These are phyloP conservation scores for Jaltomata sinuosa DNA, from an alignment of 257 asterid genomes.

Conservation along the genomic window DNA sequence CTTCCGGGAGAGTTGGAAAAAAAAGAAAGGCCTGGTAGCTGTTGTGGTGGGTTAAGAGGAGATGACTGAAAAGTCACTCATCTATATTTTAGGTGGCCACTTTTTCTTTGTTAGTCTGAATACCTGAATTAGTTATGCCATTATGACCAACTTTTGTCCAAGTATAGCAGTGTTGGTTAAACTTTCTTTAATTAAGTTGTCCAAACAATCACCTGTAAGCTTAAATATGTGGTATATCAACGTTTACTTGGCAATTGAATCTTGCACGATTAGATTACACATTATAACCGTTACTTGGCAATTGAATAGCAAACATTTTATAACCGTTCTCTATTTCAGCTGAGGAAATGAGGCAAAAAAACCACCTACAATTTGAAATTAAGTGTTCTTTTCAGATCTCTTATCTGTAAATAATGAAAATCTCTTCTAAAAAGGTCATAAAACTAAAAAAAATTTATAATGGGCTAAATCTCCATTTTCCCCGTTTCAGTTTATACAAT, in stretches of 20 bases:
- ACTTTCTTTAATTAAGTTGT: background rate
- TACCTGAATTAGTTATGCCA: background rate
- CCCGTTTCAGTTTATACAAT: background rate
- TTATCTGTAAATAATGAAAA: too few relatives aligned
- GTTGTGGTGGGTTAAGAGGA: background rate
- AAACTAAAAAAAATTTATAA: too few relatives aligned
- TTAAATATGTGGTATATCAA: background rate
- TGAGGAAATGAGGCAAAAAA: too few relatives aligned
- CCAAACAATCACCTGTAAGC: background rate
- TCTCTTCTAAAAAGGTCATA: too few relatives aligned
- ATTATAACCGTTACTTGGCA: too few relatives aligned
- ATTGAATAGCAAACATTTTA: background rate
- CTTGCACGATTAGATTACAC: background rate
- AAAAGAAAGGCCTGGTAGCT: background rate
- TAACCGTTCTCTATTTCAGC: too few relatives aligned
- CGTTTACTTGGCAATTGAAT: background rate
- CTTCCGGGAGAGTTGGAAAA: too few relatives aligned
- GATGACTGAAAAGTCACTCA: background rate
- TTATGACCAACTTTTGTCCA: background rate
- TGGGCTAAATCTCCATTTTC: too few relatives aligned
- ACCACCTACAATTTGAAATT: too few relatives aligned
- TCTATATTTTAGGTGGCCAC: background rate
- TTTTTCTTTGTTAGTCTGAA: background rate
- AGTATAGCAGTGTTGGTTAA: background rate
- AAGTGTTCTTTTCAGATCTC: too few relatives aligned